Percentiles rank a stretch among this genome's conserved stretches.
Evolutionary conservation across 1,284 basidiomycete species (phyloP).

Genomic region (Porogramme epimiltina): DNA sequence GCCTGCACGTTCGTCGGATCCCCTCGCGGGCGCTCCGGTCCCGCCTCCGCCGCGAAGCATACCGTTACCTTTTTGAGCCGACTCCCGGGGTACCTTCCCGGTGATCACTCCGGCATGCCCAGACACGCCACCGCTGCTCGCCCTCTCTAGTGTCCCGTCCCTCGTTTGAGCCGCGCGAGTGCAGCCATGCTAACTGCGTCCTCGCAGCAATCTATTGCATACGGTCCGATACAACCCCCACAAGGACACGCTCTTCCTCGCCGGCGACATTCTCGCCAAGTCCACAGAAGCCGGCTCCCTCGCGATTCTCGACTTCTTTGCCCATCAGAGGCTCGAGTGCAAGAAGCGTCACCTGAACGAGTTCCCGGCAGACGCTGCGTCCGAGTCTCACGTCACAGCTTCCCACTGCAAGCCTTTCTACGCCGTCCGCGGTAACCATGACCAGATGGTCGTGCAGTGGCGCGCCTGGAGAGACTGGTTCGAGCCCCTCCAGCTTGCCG

Average conservation of each 20-base stretch:
- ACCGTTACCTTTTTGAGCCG: background rate
- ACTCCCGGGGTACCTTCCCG: constrained; percentile 1
- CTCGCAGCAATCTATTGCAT: constrained; percentile 58
- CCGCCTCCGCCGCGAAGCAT: constrained; percentile 4
- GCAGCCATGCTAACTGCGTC: constrained; percentile 4
- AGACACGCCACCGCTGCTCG: background rate
- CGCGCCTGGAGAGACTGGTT: constrained; percentile 79
- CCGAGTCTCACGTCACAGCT: background rate
- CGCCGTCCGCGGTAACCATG: constrained; percentile 90
- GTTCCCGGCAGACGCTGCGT: constrained; percentile 35
- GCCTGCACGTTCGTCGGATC: constrained; percentile 5
- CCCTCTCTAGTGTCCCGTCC: background rate
- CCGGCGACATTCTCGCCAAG: constrained; percentile 82
- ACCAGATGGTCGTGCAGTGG: constrained; percentile 88
- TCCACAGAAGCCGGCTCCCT: constrained; percentile 60
- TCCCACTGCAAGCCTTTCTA: constrained; percentile 22
- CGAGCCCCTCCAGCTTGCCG: constrained; percentile 27
- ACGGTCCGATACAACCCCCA: constrained; percentile 59
- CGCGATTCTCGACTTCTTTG: constrained; percentile 66
- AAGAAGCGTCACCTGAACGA: background rate
- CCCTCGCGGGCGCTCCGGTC: constrained; percentile 3
- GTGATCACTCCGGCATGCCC: background rate
- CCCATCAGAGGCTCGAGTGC: constrained; percentile 27
- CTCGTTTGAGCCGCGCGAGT: background rate
- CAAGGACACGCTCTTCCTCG: constrained; percentile 73